phyloP scores from a whole-genome alignment of 2,329 filamentous ascomycete genomes.

The Chalaropsis thielavioides region DNA sequence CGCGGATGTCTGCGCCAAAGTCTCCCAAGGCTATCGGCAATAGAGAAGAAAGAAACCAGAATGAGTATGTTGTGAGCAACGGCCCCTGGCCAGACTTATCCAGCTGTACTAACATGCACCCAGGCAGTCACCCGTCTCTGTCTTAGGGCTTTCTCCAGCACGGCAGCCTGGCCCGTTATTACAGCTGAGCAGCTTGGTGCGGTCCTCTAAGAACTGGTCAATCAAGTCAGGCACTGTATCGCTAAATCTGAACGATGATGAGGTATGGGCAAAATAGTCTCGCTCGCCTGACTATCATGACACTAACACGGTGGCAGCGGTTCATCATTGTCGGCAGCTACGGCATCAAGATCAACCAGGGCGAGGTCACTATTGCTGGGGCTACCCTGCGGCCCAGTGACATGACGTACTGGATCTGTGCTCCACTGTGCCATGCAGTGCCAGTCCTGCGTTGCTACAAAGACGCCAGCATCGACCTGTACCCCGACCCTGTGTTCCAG shows the following conservation, averaged over 20 bases:
- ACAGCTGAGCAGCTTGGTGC: slow-evolving; percentile 14
- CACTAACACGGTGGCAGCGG: slow-evolving; percentile 30
- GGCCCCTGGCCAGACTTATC: not conserved
- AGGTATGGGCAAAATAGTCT: slow-evolving; percentile 27
- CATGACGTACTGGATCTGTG: slow-evolving; percentile 42
- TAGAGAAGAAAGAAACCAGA: not conserved
- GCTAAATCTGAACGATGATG: slow-evolving; percentile 34
- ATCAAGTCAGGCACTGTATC: slow-evolving; percentile 25
- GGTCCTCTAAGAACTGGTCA: slow-evolving; percentile 8
- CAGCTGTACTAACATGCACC: not conserved
- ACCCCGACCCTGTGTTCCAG: slow-evolving; percentile 35
- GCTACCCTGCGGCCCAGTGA: slow-evolving; percentile 41
- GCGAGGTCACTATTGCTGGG: slow-evolving; percentile 51
- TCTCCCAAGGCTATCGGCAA: not conserved
- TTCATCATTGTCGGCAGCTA: slow-evolving; percentile 54
- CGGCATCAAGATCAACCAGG: slow-evolving; percentile 45
- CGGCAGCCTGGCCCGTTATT: not conserved
- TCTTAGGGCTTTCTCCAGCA: not conserved
- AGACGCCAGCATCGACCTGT: slow-evolving; percentile 39
- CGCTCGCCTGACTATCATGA: too few relatives aligned
- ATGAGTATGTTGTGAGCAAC: not conserved
- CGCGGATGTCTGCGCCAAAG: not conserved
- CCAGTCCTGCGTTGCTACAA: slow-evolving; percentile 47
- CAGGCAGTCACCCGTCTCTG: not conserved
- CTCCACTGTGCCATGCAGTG: slow-evolving; percentile 54